Conservation (phyloP, 176 grass and related monocot species). For the Avena eriantha region DNA sequence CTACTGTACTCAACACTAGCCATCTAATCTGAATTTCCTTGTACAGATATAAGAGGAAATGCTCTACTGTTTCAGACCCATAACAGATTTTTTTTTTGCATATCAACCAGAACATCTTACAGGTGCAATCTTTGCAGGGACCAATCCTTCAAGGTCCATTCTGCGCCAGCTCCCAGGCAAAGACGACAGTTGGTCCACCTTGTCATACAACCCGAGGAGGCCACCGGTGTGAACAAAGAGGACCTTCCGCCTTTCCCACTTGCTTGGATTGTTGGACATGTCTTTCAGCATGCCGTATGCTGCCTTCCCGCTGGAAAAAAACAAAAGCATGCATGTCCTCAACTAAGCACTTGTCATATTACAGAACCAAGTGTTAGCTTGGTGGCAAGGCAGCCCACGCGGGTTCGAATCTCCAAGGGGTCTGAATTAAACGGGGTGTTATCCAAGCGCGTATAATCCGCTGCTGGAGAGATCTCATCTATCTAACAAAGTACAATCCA, state of each 20-base stretch:
- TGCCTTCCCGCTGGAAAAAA: slow-evolving; percentile 69
- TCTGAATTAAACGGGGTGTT: too few species aligned
- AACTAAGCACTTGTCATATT: neutral
- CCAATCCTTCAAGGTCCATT: neutral
- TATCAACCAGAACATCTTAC: neutral
- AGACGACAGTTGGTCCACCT: neutral
- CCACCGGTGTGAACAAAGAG: slow-evolving; percentile 4
- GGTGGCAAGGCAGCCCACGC: too few species aligned
- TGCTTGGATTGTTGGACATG: slow-evolving; percentile 47
- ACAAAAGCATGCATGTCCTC: slow-evolving; percentile 3
- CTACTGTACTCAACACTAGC: too few species aligned
- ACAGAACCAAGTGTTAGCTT: too few species aligned
- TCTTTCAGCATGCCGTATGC: slow-evolving; percentile 73
- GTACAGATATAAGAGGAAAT: neutral
- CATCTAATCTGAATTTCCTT: neutral
- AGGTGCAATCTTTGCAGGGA: neutral
- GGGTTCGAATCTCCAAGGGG: too few species aligned
- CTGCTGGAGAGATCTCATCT: too few species aligned
- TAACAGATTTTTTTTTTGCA: too few species aligned
- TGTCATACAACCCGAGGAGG: neutral
- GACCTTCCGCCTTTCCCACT: slow-evolving; percentile 2
- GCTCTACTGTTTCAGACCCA: neutral
- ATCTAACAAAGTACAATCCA: too few species aligned
- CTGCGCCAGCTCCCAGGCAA: neutral
- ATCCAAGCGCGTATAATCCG: too few species aligned